Conservation (phyloP, 108 stramenopile species). For the Fistulifera solaris region DNA sequence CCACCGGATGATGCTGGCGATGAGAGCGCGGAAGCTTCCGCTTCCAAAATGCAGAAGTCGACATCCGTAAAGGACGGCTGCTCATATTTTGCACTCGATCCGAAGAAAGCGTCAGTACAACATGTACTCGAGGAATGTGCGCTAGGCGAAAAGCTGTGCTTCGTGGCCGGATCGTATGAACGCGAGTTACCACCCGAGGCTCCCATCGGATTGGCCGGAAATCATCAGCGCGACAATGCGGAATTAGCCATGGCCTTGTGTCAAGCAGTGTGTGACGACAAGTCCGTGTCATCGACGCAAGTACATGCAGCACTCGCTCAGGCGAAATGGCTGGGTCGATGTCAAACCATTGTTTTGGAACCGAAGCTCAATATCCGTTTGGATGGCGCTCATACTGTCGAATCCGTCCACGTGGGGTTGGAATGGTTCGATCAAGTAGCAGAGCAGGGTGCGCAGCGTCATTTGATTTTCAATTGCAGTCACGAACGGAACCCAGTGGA, state of each 20-base stretch:
- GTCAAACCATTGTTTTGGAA: constrained; percentile 34
- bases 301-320: constrained; percentile 25
- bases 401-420: constrained; percentile 52
- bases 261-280: constrained; percentile 14
- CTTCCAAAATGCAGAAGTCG: neutral
- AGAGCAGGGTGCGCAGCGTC: neutral
- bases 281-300: neutral
- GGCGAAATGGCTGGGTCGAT: constrained; percentile 71
- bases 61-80: neutral
- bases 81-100: constrained; percentile 17
- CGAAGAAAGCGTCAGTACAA: constrained; percentile 19
- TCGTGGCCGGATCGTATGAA: constrained; percentile 8
- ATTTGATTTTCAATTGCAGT: constrained; percentile 70
- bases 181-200: constrained; percentile 4
- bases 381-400: constrained; percentile 76
- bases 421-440: constrained; percentile 41
- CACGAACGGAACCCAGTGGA: constrained; percentile 78
- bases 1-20: constrained; percentile 4
- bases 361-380: constrained; percentile 17
- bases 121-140: constrained; percentile 27
- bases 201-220: constrained; percentile 39
- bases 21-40: neutral
- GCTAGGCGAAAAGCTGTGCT: constrained; percentile 16
- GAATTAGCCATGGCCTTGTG: constrained; percentile 58
- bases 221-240: constrained; percentile 69